These are phyloP conservation scores for Yamadazyma ubonensis DNA, from an alignment of 805 yeast genomes.

Conservation along the genomic window DNA sequence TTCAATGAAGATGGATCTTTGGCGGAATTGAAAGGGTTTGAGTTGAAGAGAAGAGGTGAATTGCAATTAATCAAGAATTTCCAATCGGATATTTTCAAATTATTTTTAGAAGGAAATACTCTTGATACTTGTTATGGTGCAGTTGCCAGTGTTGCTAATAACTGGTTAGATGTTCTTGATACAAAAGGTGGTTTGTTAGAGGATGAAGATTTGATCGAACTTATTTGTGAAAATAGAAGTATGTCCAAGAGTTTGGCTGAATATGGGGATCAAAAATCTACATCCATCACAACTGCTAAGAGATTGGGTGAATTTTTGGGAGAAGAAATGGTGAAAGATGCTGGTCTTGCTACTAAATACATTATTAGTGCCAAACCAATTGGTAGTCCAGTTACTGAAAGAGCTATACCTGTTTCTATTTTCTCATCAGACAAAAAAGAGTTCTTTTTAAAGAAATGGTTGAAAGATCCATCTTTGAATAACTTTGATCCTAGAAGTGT, in stretches of 20 bases:
- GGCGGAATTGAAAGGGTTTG: slow-evolving; percentile 96
- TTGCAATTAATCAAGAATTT: slow-evolving; percentile 88
- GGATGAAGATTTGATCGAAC: slow-evolving; percentile 89
- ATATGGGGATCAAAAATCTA: slow-evolving; percentile 86
- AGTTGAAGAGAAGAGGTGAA: slow-evolving; percentile 95
- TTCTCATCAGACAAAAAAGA: slow-evolving; percentile 87
- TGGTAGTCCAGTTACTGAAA: slow-evolving; percentile 88
- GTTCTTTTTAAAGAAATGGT: slow-evolving; percentile 80
- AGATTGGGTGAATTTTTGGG: slow-evolving; percentile 94
- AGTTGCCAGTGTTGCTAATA: slow-evolving; percentile 89
- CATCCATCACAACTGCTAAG: slow-evolving; percentile 93
- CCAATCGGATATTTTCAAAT: slow-evolving; percentile 90
- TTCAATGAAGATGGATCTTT: slow-evolving; percentile 91
- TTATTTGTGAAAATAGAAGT: slow-evolving; percentile 93
- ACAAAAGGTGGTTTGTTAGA: slow-evolving; percentile 83
- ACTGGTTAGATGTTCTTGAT: slow-evolving; percentile 94
- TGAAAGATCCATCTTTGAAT: slow-evolving; percentile 70
- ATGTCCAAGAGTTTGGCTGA: slow-evolving; percentile 92
- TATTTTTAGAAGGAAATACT: slow-evolving; percentile 81
- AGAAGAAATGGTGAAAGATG: slow-evolving; percentile 93
- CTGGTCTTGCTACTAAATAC: slow-evolving; percentile 93
- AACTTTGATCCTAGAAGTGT: slow-evolving; percentile 85
- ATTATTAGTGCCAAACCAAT: slow-evolving; percentile 81
- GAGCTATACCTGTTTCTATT: slow-evolving; percentile 95
- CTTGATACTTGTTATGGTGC: slow-evolving; percentile 80